These are phyloP conservation scores for Trametes cinnabarina DNA, from an alignment of 768 basidiomycete genomes.

Conservation along the genomic window DNA sequence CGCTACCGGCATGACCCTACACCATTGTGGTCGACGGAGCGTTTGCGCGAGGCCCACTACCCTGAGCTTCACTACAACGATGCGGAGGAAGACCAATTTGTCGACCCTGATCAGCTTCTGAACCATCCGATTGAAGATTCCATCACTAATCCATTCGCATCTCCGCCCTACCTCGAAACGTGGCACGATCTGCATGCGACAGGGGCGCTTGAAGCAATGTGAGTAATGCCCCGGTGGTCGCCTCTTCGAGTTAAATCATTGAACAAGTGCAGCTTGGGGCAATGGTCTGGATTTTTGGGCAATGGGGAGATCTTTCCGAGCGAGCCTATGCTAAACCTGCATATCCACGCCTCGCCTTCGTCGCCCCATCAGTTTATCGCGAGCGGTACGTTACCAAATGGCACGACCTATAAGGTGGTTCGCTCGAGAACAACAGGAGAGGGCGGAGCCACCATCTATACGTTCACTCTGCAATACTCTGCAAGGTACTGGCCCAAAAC, in stretches of 20 bases:
- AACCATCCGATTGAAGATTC: conserved; percentile 23
- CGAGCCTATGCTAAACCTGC: conserved; percentile 15
- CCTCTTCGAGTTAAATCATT: neutral
- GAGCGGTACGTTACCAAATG: conserved; percentile 10
- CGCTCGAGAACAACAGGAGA: conserved; percentile 5
- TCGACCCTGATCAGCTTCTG: conserved; percentile 18
- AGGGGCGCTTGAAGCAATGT: neutral
- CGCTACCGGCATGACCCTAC: conserved; percentile 10
- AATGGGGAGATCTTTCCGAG: neutral
- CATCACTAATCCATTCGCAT: neutral
- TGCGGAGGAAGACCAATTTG: conserved; percentile 18
- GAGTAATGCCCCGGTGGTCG: neutral
- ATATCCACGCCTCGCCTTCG: neutral
- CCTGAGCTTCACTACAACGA: conserved; percentile 25
- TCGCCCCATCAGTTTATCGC: conserved; percentile 14
- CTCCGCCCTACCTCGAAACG: neutral
- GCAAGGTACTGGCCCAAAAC: conserved; percentile 25
- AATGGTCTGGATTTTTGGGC: conserved; percentile 28
- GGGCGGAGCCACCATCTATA: neutral
- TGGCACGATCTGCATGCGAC: neutral
- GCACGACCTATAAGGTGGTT: conserved; percentile 19
- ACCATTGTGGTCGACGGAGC: conserved; percentile 7
- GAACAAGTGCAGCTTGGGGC: conserved; percentile 15
- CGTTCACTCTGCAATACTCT: conserved; percentile 25
- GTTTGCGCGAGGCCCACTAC: conserved; percentile 10